A percentile compares a stretch with the other conserved stretches of the same genome.
phyloP scores from a whole-genome alignment of 1,284 basidiomycete species.

The Rhodofomes roseus region DNA sequence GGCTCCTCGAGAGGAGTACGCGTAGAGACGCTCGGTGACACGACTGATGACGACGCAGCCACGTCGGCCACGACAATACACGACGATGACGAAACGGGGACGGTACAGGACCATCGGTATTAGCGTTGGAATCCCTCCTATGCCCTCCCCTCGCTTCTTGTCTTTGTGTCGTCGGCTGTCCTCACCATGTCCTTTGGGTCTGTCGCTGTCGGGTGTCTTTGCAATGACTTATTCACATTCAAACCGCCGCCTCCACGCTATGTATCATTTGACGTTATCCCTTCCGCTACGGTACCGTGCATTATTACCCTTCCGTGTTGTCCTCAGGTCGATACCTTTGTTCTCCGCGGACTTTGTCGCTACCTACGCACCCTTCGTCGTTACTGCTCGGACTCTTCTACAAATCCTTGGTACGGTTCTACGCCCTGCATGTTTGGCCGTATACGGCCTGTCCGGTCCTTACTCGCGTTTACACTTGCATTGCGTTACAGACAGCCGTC shows the following conservation, averaged over 20 bases:
- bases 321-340: conserved; percentile 8
- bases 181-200: conserved; percentile 2
- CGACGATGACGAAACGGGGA: conserved; percentile 50
- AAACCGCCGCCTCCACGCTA: background rate
- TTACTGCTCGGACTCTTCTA: conserved; percentile 9
- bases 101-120: conserved; percentile 41
- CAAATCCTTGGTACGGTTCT: conserved; percentile 12
- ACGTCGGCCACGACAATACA: conserved; percentile 45
- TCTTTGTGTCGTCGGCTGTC: conserved; percentile 1
- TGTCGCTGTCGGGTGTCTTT: conserved; percentile 7
- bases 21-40: conserved; percentile 65
- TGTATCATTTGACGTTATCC: conserved; percentile 11
- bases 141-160: background rate
- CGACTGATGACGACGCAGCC: conserved; percentile 43
- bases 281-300: conserved; percentile 2
- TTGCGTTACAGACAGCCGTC: background rate
- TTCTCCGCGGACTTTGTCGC: conserved; percentile 9
- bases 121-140: conserved; percentile 17
- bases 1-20: conserved; percentile 70
- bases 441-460: conserved; percentile 10
- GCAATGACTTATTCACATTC: conserved; percentile 10
- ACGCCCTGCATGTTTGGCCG: conserved; percentile 6
- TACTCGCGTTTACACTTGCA: conserved; percentile 3
- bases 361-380: conserved; percentile 12
- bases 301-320: conserved; percentile 10